Percentiles rank a stretch among this genome's conserved stretches.
These are phyloP conservation scores for Clitopilus hobsonii DNA, from an alignment of 768 basidiomycete genomes.

Conservation along the genomic window DNA sequence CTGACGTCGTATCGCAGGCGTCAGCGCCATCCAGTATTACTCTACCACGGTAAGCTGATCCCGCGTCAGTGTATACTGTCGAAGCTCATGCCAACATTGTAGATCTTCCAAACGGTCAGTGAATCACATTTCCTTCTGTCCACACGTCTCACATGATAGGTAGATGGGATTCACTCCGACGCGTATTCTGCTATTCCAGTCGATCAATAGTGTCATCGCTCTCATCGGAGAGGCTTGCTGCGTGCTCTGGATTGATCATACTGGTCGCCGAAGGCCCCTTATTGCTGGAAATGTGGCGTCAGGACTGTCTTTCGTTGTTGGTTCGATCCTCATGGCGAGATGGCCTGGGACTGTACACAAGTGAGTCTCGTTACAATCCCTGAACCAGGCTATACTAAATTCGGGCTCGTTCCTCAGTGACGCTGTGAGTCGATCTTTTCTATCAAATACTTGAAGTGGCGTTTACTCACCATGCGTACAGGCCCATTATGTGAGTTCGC, in stretches of 20 bases:
- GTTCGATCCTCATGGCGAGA: constrained; percentile 37
- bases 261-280: constrained; percentile 33
- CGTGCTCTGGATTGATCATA: constrained; percentile 39
- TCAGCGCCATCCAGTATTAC: constrained; percentile 54
- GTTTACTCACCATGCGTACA: no score
- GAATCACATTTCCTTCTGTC: constrained; percentile 6
- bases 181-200: constrained; percentile 46
- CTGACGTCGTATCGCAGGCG: constrained; percentile 18
- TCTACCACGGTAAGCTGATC: constrained; percentile 30
- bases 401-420: constrained; percentile 17
- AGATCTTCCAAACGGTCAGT: constrained; percentile 33
- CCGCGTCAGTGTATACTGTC: neutral
- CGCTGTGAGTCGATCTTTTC: constrained; percentile 26
- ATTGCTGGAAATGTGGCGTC: constrained; percentile 37
- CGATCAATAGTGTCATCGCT: constrained; percentile 49
- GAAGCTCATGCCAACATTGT: neutral
- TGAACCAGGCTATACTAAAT: neutral
- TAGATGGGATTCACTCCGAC: constrained; percentile 41
- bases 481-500: constrained; percentile 33
- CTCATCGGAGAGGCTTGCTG: constrained; percentile 47
- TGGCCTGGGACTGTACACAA: constrained; percentile 40
- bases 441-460: no score
- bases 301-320: constrained; percentile 38
- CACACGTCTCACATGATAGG: neutral
- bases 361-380: constrained; percentile 16